Percentiles rank a stretch among this genome's conserved stretches.
Conservation (phyloP, 2,329 filamentous ascomycete species). For the Bipolaris sorokiniana region DNA sequence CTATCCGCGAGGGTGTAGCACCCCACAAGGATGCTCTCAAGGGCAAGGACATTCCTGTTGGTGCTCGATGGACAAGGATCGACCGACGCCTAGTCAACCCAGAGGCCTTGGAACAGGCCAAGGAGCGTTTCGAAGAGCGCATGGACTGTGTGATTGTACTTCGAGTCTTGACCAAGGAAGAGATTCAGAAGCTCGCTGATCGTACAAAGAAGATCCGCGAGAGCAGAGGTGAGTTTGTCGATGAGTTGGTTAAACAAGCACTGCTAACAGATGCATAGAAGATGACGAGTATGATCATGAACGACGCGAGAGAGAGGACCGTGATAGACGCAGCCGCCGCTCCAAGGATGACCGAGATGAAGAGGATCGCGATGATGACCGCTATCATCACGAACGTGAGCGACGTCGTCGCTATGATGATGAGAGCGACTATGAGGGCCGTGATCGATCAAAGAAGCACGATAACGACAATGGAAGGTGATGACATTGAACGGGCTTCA, state of each 20-base stretch:
- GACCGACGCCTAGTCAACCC: slow-evolving; percentile 87
- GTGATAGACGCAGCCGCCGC: slow-evolving; percentile 35
- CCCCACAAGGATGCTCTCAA: slow-evolving; percentile 88
- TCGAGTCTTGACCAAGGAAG: slow-evolving; percentile 82
- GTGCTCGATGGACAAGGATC: slow-evolving; percentile 93
- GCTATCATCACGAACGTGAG: slow-evolving; percentile 21
- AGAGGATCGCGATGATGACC: slow-evolving; percentile 34
- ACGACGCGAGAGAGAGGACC: slow-evolving; percentile 36
- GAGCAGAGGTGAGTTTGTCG: slow-evolving; percentile 24
- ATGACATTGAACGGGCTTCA: slow-evolving; percentile 19
- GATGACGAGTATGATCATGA: slow-evolving; percentile 47
- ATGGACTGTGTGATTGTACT: slow-evolving; percentile 93
- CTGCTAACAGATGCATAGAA: slow-evolving; percentile 23
- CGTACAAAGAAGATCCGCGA: slow-evolving; percentile 81
- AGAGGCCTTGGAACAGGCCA: slow-evolving; percentile 81
- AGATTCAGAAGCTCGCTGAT: slow-evolving; percentile 85
- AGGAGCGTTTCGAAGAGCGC: slow-evolving; percentile 90
- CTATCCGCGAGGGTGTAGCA: slow-evolving; percentile 86
- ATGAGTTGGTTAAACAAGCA: background rate
- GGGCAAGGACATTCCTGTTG: slow-evolving; percentile 69
- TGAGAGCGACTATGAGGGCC: slow-evolving; percentile 36
- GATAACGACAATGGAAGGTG: slow-evolving; percentile 38
- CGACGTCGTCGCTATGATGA: slow-evolving; percentile 37
- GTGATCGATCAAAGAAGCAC: slow-evolving; percentile 33
- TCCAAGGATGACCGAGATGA: slow-evolving; percentile 42